Conservation (phyloP, 208 protist species). For the Trichomonas gallinae region DNA sequence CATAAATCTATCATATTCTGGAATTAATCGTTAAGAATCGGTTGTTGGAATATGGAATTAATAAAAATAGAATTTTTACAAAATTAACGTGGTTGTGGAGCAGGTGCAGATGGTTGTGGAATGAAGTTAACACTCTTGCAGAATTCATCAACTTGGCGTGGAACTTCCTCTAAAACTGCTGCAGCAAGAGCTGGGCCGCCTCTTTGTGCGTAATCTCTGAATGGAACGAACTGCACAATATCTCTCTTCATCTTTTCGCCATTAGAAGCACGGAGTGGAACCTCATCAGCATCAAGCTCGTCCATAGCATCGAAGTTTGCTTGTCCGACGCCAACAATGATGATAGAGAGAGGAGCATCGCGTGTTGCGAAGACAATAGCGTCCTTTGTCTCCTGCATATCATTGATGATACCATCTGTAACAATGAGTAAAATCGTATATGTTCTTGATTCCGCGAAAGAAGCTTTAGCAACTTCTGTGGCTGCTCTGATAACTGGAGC, state of each 20-base stretch:
- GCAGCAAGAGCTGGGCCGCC: conserved; percentile 11
- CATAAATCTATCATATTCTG: no score
- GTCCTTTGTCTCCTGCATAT: conserved; percentile 23
- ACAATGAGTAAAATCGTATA: conserved; percentile 30
- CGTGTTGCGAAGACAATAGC: background rate
- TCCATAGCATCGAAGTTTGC: conserved; percentile 27
- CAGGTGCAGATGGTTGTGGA: background rate
- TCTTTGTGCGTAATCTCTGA: background rate
- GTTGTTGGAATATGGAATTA: no score
- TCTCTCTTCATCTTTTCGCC: background rate
- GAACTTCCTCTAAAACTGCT: conserved; percentile 36
- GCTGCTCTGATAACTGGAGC: conserved; percentile 12
- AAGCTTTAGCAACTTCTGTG: background rate
- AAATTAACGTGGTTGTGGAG: background rate
- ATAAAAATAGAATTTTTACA: no score
- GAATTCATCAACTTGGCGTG: conserved; percentile 32
- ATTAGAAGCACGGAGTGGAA: background rate
- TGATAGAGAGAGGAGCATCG: conserved; percentile 26
- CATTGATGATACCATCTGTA: conserved; percentile 32
- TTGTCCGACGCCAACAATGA: conserved; percentile 36
- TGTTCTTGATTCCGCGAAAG: background rate
- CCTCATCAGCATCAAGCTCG: conserved; percentile 19
- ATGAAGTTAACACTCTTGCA: background rate
- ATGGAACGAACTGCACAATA: conserved; percentile 33
- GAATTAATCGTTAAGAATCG: no score